phyloP scores from a whole-genome alignment of 2,329 filamentous ascomycete species.

The Camptophora hylomeconis region DNA sequence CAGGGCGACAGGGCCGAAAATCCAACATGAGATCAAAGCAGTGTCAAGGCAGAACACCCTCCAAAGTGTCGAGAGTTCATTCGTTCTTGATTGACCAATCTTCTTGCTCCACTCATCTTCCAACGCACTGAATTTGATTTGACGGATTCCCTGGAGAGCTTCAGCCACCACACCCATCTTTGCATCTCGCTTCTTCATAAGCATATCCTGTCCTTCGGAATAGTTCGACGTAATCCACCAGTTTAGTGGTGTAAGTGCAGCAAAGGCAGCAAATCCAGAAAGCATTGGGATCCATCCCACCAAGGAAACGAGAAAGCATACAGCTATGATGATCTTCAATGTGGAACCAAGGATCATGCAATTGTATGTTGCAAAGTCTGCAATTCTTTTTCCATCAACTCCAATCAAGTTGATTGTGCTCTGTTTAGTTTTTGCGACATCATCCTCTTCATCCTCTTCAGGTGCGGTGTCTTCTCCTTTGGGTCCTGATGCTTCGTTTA shows the following conservation, averaged over 20 bases:
- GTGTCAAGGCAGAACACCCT: conserved; percentile 52
- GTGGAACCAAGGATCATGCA: conserved; percentile 50
- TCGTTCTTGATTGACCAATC: conserved; percentile 50
- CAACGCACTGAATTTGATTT: conserved; percentile 73
- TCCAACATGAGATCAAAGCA: conserved; percentile 53
- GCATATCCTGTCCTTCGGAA: conserved; percentile 47
- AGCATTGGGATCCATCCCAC: conserved; percentile 59
- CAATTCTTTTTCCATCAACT: conserved; percentile 58
- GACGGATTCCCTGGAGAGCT: conserved; percentile 63
- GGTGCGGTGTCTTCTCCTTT: conserved; percentile 24
- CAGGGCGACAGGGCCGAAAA: conserved; percentile 59
- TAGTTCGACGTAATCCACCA: conserved; percentile 54
- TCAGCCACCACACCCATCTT: conserved; percentile 68
- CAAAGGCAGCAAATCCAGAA: conserved; percentile 52
- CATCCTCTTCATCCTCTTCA: conserved; percentile 37
- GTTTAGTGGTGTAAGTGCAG: conserved; percentile 55
- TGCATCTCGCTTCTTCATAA: conserved; percentile 65
- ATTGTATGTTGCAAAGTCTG: conserved; percentile 55
- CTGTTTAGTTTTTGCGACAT: conserved; percentile 48
- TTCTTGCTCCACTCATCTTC: conserved; percentile 63
- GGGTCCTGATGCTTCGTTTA: conserved; percentile 19
- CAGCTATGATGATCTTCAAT: conserved; percentile 52
- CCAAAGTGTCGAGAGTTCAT: conserved; percentile 56
- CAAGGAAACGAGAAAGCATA: conserved; percentile 52
- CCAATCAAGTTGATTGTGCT: conserved; percentile 66